Percentiles rank a stretch among this genome's conserved stretches.
Conservation (phyloP, 1,284 basidiomycete species). For the Pterulicium gracile region DNA sequence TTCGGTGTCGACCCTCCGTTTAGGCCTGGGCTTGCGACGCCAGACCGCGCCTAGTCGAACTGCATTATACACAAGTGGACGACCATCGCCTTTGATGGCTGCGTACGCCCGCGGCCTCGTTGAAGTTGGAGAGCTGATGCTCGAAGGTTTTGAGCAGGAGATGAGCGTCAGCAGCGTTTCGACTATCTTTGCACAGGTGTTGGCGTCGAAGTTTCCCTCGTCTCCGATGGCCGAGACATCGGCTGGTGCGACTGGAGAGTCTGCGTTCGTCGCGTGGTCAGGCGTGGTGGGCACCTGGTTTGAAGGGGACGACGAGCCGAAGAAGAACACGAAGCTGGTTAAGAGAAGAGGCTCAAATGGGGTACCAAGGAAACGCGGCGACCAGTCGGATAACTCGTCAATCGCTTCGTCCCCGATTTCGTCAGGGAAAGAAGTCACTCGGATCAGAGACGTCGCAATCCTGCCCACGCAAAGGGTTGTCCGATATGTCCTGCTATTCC, state of each 20-base stretch:
- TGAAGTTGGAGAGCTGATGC: constrained; percentile 33
- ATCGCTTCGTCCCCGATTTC: neutral
- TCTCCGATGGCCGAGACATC: neutral
- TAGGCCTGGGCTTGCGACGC: neutral
- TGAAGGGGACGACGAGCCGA: constrained; percentile 15
- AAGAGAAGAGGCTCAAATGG: constrained; percentile 9
- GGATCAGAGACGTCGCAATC: constrained; percentile 51
- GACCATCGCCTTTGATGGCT: constrained; percentile 43
- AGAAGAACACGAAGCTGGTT: constrained; percentile 14
- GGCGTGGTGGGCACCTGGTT: constrained; percentile 52
- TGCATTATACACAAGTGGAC: constrained; percentile 22
- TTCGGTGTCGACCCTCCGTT: neutral
- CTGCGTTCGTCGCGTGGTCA: constrained; percentile 51
- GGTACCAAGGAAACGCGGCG: constrained; percentile 15
- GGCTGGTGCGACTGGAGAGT: constrained; percentile 40
- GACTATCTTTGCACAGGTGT: constrained; percentile 36
- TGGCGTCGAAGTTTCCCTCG: neutral
- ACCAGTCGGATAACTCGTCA: neutral
- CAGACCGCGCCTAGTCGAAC: neutral
- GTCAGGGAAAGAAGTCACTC: neutral
- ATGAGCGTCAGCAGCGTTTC: constrained; percentile 53
- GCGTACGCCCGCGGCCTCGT: constrained; percentile 40
- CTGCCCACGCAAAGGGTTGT: constrained; percentile 59
- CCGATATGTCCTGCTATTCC: constrained; percentile 58
- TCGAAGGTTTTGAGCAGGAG: constrained; percentile 40